These are phyloP conservation scores for Pterocarpus santalinus DNA, from an alignment of 306 rosid genomes.

Conservation along the genomic window DNA sequence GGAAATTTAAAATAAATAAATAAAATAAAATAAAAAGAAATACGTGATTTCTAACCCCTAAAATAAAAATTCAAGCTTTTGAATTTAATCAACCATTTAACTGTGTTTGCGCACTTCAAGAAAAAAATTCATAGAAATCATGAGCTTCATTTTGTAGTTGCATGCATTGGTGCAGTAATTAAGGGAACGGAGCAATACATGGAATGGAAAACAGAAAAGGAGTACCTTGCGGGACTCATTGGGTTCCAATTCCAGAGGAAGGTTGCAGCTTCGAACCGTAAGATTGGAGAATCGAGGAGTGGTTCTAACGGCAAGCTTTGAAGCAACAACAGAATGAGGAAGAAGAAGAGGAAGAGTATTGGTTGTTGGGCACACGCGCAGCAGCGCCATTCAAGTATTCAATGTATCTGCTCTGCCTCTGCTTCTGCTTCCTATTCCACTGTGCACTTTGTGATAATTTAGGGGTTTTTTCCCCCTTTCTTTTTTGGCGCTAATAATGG, in stretches of 20 bases:
- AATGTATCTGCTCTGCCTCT: neutral
- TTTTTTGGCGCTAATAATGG: neutral
- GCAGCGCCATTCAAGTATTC: constrained; percentile 60
- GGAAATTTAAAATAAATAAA: too few relatives aligned
- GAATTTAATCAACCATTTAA: neutral
- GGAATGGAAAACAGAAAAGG: neutral
- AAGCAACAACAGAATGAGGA: neutral
- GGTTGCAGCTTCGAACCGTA: constrained; percentile 54
- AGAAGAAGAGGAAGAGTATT: constrained; percentile 39
- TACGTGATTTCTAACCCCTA: neutral
- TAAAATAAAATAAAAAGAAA: too few relatives aligned
- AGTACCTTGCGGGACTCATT: constrained; percentile 67
- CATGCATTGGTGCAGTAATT: neutral
- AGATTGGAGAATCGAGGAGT: constrained; percentile 41
- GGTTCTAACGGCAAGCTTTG: constrained; percentile 42
- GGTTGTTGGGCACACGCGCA: constrained; percentile 57
- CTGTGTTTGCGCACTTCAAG: neutral
- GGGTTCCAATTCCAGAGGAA: constrained; percentile 39
- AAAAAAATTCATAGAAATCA: neutral
- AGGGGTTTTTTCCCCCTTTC: too few relatives aligned
- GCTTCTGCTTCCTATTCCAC: neutral
- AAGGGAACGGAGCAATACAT: neutral
- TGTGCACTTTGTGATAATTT: neutral
- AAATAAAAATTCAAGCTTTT: neutral
- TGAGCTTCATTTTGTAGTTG: neutral